Evolutionary conservation across 495 filamentous ascomycete species (phyloP), one percentile per base, ranked within the genome.

Genomic region (Lophiostoma macrostomum): DNA sequence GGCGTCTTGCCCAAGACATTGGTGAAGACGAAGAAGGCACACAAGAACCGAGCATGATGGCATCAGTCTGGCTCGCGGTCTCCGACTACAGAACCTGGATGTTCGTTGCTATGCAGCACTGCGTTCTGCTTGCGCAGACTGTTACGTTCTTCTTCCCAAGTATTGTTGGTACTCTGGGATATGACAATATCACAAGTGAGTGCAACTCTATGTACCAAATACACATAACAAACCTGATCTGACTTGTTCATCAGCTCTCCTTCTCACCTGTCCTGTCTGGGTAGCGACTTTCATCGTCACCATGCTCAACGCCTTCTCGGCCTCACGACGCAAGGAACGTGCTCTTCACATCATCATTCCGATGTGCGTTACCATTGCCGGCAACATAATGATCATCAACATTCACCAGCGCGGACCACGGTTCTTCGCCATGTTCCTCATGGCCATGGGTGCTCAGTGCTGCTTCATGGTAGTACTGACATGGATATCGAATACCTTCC

Each of bases 1-100:
- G 41, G 41, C 41, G 41, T n/a, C 13, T 45, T 12, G 20, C 6
- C 6, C 10, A 45, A 23, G 41, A 45, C 41, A 45, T 30, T 28
- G 41, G 41, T 8, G 13, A 23, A 10, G 41, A 24, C 18, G 41
- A 45, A 8, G 7, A 8, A 8, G 36, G 7, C 36, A 13, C 11
- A 13, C 8, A 13, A 12, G 36, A 40, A 40, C 36, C 7, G 12
- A 40, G 8, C 36, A 10, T 40, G 8, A 7, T 32, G 29, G 7
- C 7, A 7, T 7, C 8, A 7, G 29, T n/a, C 8, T 8, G n/a
- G n/a, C 29, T 32, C n/a, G 29, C 29, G 8, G 29, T n/a, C 29
- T 8, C 29, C 29, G 29, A 32, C n/a, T n/a, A 7, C 8, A 32
- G n/a, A 32, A n/a, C 29, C 8, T 32, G 29, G 29, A 8, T 32